Evolutionary conservation across 345 rosid genomes (phyloP).

Genomic region (Arabidopsis arenosa): DNA sequence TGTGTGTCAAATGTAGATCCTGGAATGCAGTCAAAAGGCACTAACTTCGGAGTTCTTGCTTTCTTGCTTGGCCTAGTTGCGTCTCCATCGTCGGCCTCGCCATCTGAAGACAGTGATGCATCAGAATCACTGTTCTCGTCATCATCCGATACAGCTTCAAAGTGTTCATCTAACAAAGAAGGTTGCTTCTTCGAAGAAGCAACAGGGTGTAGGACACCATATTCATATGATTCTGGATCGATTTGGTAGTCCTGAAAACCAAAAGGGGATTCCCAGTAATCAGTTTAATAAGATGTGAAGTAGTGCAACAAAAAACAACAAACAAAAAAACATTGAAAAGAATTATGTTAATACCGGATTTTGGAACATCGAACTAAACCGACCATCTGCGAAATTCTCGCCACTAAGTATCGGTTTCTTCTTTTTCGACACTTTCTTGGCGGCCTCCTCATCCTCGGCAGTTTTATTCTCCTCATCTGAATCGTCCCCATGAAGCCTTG

Average conservation of each 20-base stretch:
- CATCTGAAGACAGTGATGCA: slow-evolving; percentile 58
- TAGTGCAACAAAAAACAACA: slow-evolving; percentile 4
- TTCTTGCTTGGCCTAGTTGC: slow-evolving; percentile 50
- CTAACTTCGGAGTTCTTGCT: slow-evolving; percentile 70
- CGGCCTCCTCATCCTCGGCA: slow-evolving; percentile 53
- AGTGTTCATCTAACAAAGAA: slow-evolving; percentile 79
- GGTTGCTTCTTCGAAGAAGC: slow-evolving; percentile 59
- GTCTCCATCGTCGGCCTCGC: slow-evolving; percentile 44
- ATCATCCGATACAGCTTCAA: slow-evolving; percentile 70
- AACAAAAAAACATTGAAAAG: not conserved
- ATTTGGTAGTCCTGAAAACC: slow-evolving; percentile 77
- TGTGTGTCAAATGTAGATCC: not conserved
- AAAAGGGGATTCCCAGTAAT: slow-evolving; percentile 26
- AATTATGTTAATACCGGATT: slow-evolving; percentile 56
- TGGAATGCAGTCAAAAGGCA: slow-evolving; percentile 30
- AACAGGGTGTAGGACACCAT: slow-evolving; percentile 77
- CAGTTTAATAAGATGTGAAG: not conserved
- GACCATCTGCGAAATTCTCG: slow-evolving; percentile 59
- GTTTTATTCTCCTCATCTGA: slow-evolving; percentile 58
- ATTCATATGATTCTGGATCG: slow-evolving; percentile 69
- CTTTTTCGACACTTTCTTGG: slow-evolving; percentile 70
- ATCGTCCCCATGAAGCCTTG: slow-evolving; percentile 59
- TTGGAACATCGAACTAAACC: slow-evolving; percentile 63
- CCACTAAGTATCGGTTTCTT: slow-evolving; percentile 61
- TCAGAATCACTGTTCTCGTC: slow-evolving; percentile 71